Conservation (phyloP, 208 protist species). For the Wallacemonas rigidus region DNA sequence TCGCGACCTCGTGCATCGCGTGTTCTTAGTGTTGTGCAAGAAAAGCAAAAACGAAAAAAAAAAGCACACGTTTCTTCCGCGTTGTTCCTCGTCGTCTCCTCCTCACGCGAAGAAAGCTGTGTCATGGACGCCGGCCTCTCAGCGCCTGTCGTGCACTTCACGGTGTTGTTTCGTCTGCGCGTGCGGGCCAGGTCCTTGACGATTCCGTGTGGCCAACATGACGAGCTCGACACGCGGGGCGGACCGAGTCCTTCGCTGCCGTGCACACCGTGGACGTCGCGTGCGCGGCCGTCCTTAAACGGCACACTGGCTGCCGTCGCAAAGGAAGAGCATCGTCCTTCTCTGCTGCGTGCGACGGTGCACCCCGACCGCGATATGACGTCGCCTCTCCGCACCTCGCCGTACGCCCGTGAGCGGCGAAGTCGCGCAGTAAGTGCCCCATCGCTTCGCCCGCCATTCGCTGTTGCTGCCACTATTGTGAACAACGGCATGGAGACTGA, state of each 20-base stretch:
- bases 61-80: not conserved
- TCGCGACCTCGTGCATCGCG: no score
- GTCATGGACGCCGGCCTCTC: not conserved
- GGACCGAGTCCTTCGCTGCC: no score
- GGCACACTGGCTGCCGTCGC: not conserved
- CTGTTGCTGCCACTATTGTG: not conserved
- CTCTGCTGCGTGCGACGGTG: slow-evolving; percentile 1
- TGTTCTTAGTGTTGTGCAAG: no score
- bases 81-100: not conserved
- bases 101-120: not conserved
- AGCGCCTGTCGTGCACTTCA: slow-evolving; percentile 37
- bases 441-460: not conserved
- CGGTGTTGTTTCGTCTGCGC: slow-evolving; percentile 26
- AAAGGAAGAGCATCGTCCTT: not conserved
- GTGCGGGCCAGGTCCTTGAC: slow-evolving; percentile 18
- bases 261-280: not conserved
- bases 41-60: no score
- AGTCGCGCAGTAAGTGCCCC: not conserved
- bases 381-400: not conserved
- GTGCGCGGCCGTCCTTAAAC: not conserved
- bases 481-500: not conserved
- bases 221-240: no score
- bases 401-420: not conserved
- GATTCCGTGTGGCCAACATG: not conserved
- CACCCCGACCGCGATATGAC: slow-evolving; percentile 3